Base-by-base conservation (phyloP, 2,329 filamentous ascomycete genomes). In the Fusarium poae region DNA sequence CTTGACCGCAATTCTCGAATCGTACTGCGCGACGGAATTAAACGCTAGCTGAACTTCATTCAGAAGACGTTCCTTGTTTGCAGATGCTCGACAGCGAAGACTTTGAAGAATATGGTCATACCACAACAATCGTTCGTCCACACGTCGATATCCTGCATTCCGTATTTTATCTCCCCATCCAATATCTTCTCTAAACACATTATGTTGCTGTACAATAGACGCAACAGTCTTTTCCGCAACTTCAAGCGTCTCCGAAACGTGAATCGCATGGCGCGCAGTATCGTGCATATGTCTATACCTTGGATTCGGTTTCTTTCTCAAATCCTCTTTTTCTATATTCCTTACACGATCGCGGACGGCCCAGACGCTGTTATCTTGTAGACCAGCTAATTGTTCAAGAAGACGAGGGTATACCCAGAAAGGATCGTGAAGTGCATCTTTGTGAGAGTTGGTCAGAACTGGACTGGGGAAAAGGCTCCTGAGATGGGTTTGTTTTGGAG, bases 31-130 rank as follows among this genome's bases (percentile, higher is more conserved):
- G 0, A 83, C 80, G 0, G 69, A 77, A 65, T 85, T 82, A 72
- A 82, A 85, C 0, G 79, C 72, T 63, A 90, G 78, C 58, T 88
- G 76, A 76, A 90, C 81, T 82, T 89, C 75, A 78, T 89, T 76
- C 75, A 84, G 50, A 72, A 90, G 77, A 60, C 88, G 66, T 16
- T 81, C 76, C 15, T 79, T 77, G 70, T 81, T 83, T 1, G 82
- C 78, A 0, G 63, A 62, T 0, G 81, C 77, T 15, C 83, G 77
- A 13, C 74, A 65, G 4, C 76, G 75, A 1, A 83, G 74, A 51
- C 76, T 79, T 18, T 68, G 62, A 2, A 82, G 51, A 18, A 80
- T 75, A 20, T 78, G 74, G 29, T 77, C 72, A 37, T 71, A 75
- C 54, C 77, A 80, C 0, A 70, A 58, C 7, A 84, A 72, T 6